phyloP scores from a whole-genome alignment of 306 rosid species.

The Macrotyloma uniflorum region DNA sequence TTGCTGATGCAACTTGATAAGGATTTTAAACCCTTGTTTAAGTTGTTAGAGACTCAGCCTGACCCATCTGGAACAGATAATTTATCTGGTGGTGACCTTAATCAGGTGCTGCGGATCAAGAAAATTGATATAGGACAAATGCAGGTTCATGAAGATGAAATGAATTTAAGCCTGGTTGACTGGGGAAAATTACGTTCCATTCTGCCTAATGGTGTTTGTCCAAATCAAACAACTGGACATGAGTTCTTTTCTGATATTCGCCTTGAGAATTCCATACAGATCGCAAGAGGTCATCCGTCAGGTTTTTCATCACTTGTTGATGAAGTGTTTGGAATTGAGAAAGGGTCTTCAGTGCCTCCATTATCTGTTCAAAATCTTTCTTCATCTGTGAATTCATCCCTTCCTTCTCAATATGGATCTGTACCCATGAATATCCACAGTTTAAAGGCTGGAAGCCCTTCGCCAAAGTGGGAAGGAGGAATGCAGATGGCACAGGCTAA shows the following conservation, averaged over 20 bases:
- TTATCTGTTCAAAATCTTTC: conserved; percentile 57
- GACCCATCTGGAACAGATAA: conserved; percentile 65
- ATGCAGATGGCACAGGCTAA: conserved; percentile 64
- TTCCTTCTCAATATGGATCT: conserved; percentile 71
- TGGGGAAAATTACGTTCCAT: conserved; percentile 64
- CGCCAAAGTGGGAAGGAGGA: conserved; percentile 88
- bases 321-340: conserved; percentile 88
- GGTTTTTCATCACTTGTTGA: conserved; percentile 93
- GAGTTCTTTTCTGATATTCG: conserved; percentile 61
- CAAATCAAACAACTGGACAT: conserved; percentile 62
- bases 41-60: conserved; percentile 81
- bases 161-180: conserved; percentile 79
- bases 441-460: conserved; percentile 64
- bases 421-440: conserved; percentile 56
- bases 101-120: conserved; percentile 68
- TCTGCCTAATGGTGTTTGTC: conserved; percentile 52
- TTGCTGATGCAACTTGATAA: conserved; percentile 91
- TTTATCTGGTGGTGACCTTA: conserved; percentile 59
- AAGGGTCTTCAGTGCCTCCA: conserved; percentile 64
- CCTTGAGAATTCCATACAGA: conserved; percentile 62
- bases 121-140: conserved; percentile 78
- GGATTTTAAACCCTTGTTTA: conserved; percentile 86
- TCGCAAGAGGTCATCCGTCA: conserved; percentile 67
- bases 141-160: conserved; percentile 92
- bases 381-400: conserved; percentile 58